These are phyloP conservation scores for Pilasporangium apinafurcum DNA, from an alignment of 352 stramenopile species.

Conservation along the genomic window DNA sequence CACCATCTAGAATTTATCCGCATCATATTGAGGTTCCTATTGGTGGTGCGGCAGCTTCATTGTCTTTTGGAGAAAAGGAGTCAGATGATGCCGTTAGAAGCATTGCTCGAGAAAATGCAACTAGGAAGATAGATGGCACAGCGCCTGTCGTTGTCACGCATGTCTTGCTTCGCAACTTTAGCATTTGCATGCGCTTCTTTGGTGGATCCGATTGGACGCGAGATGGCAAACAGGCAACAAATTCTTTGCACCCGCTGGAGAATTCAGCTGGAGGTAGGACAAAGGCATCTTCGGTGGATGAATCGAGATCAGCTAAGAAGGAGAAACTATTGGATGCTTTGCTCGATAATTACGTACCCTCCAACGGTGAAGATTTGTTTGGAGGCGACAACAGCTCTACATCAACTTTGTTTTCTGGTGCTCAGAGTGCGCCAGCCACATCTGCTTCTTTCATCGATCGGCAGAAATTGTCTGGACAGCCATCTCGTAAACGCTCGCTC, in stretches of 20 bases:
- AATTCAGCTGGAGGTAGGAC: neutral
- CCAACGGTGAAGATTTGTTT: slow-evolving; percentile 47
- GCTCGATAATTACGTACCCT: slow-evolving; percentile 81
- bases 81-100: slow-evolving; percentile 63
- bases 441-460: slow-evolving; percentile 25
- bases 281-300: too few species aligned
- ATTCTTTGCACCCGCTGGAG: neutral
- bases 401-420: slow-evolving; percentile 30
- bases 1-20: slow-evolving; percentile 73
- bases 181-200: slow-evolving; percentile 86
- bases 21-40: slow-evolving; percentile 87
- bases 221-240: slow-evolving; percentile 10
- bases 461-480: neutral
- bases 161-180: slow-evolving; percentile 83
- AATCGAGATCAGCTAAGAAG: slow-evolving; percentile 30
- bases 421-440: slow-evolving; percentile 25
- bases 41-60: slow-evolving; percentile 66
- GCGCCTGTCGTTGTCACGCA: slow-evolving; percentile 68
- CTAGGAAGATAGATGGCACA: slow-evolving; percentile 31
- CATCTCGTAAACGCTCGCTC: slow-evolving; percentile 45
- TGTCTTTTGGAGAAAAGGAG: slow-evolving; percentile 85
- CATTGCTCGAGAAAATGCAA: slow-evolving; percentile 57
- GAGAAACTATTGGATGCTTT: slow-evolving; percentile 76
- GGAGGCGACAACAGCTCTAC: slow-evolving; percentile 16
- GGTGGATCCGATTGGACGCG: slow-evolving; percentile 76